Conservation (phyloP, 2,329 filamentous ascomycete species). For the Aspergillus transmontanensis region DNA sequence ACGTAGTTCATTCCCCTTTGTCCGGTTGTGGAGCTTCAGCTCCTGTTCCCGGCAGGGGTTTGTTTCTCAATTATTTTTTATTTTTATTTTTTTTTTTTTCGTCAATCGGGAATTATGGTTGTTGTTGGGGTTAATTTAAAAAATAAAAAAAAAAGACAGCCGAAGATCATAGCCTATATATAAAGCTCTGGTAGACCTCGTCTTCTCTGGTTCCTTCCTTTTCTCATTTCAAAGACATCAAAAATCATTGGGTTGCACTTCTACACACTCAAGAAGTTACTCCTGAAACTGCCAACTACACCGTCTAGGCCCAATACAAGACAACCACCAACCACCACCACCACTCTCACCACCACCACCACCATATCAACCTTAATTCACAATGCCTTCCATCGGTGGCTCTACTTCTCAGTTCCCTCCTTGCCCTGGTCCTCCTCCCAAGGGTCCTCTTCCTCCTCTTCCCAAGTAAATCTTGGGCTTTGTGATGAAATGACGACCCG, state of each 20-base stretch:
- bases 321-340: slow-evolving; percentile 1
- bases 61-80: slow-evolving; percentile 15
- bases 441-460: slow-evolving; percentile 42
- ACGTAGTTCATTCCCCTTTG: slow-evolving; percentile 24
- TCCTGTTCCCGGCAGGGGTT: slow-evolving; percentile 23
- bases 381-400: slow-evolving; percentile 40
- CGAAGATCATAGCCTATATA: slow-evolving; percentile 20
- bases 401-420: slow-evolving; percentile 40
- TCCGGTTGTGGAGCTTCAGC: slow-evolving; percentile 22
- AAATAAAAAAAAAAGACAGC: slow-evolving; percentile 5
- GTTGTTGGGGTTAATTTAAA: slow-evolving; percentile 8
- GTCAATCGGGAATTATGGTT: background rate
- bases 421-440: slow-evolving; percentile 42
- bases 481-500: slow-evolving; percentile 37
- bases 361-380: slow-evolving; percentile 15
- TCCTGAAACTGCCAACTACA: background rate
- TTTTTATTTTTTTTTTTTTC: slow-evolving; percentile 19
- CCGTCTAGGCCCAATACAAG: slow-evolving; percentile 6
- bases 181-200: slow-evolving; percentile 22
- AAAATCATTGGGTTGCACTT: background rate
- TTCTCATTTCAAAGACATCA: slow-evolving; percentile 7
- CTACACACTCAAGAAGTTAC: background rate
- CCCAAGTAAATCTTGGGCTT: slow-evolving; percentile 36
- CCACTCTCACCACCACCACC: background rate
- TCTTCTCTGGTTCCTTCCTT: slow-evolving; percentile 11